phyloP scores from a whole-genome alignment of 352 stramenopile genomes.

The Aphanomyces invadans region DNA sequence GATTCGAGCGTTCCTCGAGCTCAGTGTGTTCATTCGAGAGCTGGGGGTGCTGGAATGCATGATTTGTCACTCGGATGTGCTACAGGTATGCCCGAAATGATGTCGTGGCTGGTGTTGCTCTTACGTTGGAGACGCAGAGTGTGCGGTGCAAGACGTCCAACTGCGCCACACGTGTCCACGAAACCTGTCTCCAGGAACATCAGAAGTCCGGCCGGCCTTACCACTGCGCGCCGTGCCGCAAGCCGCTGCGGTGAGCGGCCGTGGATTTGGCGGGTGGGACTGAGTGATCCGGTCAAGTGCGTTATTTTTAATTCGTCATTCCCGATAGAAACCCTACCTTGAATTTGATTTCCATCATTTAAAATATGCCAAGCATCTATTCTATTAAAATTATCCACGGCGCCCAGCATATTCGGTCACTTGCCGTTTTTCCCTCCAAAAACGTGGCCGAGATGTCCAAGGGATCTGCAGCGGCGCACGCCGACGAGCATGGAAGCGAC shows the following conservation, averaged over 20 bases:
- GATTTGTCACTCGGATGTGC: constrained; percentile 69
- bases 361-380: no score
- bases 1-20: constrained; percentile 58
- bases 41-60: constrained; percentile 68
- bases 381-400: no score
- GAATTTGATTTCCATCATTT: no score
- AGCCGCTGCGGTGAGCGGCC: constrained; percentile 3
- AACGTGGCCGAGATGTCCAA: constrained; percentile 21
- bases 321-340: no score
- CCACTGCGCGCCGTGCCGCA: constrained; percentile 15
- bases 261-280: neutral
- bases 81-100: constrained; percentile 33
- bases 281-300: neutral
- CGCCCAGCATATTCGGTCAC: no score
- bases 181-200: constrained; percentile 12
- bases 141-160: constrained; percentile 11
- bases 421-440: constrained; percentile 8
- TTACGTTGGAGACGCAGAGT: neutral
- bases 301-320: no score
- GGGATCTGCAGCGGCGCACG: neutral
- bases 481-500: constrained; percentile 21
- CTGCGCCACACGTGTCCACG: constrained; percentile 16
- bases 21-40: constrained; percentile 64
- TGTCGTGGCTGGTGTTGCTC: neutral
- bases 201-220: neutral